Base-by-base conservation (phyloP, 306 rosid genomes). In the Cucurbita argyrosperma region DNA sequence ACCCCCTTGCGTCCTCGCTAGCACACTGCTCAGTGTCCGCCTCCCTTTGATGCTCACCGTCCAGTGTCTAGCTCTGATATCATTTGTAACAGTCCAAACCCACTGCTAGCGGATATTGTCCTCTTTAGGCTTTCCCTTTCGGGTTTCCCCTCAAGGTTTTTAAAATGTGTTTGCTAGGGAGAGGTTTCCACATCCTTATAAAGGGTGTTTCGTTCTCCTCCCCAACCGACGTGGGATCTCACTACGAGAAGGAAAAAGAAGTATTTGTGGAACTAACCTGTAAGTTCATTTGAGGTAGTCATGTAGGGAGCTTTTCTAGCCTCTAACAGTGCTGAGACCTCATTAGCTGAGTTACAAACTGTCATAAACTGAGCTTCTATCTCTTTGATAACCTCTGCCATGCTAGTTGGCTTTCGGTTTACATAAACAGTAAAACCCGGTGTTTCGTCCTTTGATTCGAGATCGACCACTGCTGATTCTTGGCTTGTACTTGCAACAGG, bases 351-450 rank as follows among this genome's bases (percentile, higher is more conserved):
- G 76, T 82, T 79, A 80, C 92, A 88, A 40, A 89, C 85, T 53
- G 71, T 26, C 74, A 77, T 73, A 83, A 95, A 95, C 80, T 95
- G 97, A 76, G 87, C 79, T 77, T 89, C 92, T 62, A 91, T 86
- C 74, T 88, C 99, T 83, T 77, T 84, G 51, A 91, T 84, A 51
- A 95, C 97, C 84, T 95, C 96, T 53, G 77, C 82, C 89, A 95
- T 89, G 84, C 94, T 91, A 1, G 86, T 82, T 8, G 99, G 97
- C 83, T 96, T 89, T 75, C 84, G 82, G 81, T 88, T 81, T 8
- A 88, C 88, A 78, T 87, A 91, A 70, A 87, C 96, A 45, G 96
- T 89, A 85, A 89, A 89, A 40, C 89, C 96, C 10, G 92, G 92
- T 14, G 88, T 87, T 79, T 88, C 95, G 59, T 85, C 90, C 85